phyloP scores from a whole-genome alignment of 441 rosid genomes.

The Heliophila coronopifolia region DNA sequence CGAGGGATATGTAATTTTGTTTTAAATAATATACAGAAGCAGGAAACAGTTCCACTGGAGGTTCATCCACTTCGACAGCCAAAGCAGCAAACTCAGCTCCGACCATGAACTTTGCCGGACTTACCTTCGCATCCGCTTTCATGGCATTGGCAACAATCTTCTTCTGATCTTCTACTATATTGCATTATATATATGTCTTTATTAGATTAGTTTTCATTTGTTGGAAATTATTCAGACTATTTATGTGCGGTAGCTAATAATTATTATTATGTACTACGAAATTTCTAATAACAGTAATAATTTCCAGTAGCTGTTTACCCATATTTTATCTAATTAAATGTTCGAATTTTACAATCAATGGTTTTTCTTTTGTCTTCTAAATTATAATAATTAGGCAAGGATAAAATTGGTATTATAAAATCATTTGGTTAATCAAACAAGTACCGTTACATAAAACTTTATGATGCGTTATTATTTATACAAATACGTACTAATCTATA shows the following conservation, averaged over 20 bases:
- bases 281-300: slow-evolving; percentile 13
- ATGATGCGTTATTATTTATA: no score
- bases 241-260: no score
- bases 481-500: no score
- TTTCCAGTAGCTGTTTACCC: slow-evolving; percentile 18
- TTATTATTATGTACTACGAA: slow-evolving; percentile 1
- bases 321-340: not conserved
- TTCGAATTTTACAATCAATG: not conserved
- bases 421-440: no score
- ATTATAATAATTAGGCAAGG: no score
- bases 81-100: slow-evolving; percentile 23
- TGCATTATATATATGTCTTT: not conserved
- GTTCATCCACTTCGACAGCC: slow-evolving; percentile 15
- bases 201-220: slow-evolving; percentile 1
- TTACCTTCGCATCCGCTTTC: slow-evolving; percentile 21
- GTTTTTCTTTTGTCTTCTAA: not conserved
- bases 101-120: slow-evolving; percentile 9
- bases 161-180: slow-evolving; percentile 14
- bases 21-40: not conserved
- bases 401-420: no score
- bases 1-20: not conserved
- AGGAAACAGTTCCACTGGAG: slow-evolving; percentile 21
- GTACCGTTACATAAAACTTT: no score
- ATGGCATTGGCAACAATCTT: slow-evolving; percentile 22
- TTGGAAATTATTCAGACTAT: slow-evolving; percentile 19